Evolutionary conservation across 495 filamentous ascomycete genomes (phyloP).

Genomic region (Cercophora scortea): DNA sequence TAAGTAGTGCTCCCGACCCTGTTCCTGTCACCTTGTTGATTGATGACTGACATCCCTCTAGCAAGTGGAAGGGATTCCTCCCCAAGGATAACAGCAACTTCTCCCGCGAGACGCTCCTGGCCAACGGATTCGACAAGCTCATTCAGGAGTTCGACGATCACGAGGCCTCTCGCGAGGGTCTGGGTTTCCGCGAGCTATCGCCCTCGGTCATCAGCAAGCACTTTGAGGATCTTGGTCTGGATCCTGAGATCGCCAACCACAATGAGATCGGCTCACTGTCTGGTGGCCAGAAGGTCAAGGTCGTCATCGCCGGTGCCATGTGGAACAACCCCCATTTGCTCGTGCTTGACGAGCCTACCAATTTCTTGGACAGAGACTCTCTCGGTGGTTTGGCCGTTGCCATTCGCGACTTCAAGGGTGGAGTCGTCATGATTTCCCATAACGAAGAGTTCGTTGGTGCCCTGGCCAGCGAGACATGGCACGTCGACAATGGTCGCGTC

Average conservation of each 20-base stretch:
- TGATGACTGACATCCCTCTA: conserved; percentile 22
- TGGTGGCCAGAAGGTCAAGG: conserved; percentile 99
- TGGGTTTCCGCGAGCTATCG: conserved; percentile 86
- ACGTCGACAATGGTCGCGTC: conserved; percentile 80
- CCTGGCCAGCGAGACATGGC: conserved; percentile 89
- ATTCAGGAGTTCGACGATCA: conserved; percentile 98
- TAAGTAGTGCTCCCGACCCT: conserved; percentile 31
- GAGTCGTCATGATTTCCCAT: conserved; percentile 98
- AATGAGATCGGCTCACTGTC: conserved; percentile 96
- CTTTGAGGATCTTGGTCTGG: conserved; percentile 92
- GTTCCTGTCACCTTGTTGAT: not conserved
- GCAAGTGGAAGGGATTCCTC: conserved; percentile 79
- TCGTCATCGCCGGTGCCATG: conserved; percentile 95
- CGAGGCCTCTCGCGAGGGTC: conserved; percentile 92
- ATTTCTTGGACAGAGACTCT: conserved; percentile 97
- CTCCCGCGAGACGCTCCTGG: conserved; percentile 82
- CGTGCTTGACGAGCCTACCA: conserved; percentile 97
- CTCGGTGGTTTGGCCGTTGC: conserved; percentile 92
- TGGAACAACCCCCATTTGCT: conserved; percentile 98
- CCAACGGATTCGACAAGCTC: conserved; percentile 82
- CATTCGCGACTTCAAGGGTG: conserved; percentile 95
- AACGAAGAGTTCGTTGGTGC: conserved; percentile 98
- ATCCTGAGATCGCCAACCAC: conserved; percentile 97
- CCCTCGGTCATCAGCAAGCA: conserved; percentile 94
- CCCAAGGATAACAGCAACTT: conserved; percentile 91